Percentiles rank a stretch among this genome's conserved stretches.
These are phyloP conservation scores for Trapa bicornis DNA, from an alignment of 345 rosid species.

Conservation along the genomic window DNA sequence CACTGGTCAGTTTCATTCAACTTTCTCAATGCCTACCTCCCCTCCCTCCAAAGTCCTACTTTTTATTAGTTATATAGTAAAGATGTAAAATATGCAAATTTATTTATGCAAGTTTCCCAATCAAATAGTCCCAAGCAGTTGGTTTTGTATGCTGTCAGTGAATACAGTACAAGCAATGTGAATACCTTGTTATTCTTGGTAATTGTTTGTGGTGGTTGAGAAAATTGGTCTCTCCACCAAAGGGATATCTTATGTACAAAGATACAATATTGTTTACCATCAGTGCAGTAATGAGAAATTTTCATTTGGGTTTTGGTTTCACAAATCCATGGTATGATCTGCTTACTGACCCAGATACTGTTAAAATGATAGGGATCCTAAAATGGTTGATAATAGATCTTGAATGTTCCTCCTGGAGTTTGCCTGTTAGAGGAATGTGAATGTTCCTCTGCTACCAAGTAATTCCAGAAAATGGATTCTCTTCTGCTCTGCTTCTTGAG, in stretches of 20 bases:
- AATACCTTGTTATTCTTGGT: background rate
- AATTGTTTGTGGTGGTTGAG: background rate
- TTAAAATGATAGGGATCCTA: background rate
- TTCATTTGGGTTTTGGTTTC: background rate
- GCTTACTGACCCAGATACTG: background rate
- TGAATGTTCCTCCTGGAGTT: no score
- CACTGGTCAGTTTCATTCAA: background rate
- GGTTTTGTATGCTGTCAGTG: background rate
- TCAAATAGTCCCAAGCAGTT: no score
- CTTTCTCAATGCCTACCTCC: background rate
- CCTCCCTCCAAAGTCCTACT: slow-evolving; percentile 21
- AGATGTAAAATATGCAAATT: background rate
- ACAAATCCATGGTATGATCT: background rate
- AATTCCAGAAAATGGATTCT: slow-evolving; percentile 72
- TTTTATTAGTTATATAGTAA: slow-evolving; percentile 27
- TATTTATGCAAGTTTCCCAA: no score
- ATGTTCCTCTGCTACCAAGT: slow-evolving; percentile 12
- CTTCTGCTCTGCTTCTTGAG: slow-evolving; percentile 46
- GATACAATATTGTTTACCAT: no score
- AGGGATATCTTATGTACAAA: background rate
- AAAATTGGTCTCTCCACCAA: background rate
- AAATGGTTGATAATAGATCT: background rate
- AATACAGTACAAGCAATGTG: slow-evolving; percentile 1
- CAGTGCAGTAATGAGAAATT: no score
- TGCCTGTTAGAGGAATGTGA: no score